Evolutionary conservation across 2,329 filamentous ascomycete species (phyloP).

Genomic region (Fusarium foetens): DNA sequence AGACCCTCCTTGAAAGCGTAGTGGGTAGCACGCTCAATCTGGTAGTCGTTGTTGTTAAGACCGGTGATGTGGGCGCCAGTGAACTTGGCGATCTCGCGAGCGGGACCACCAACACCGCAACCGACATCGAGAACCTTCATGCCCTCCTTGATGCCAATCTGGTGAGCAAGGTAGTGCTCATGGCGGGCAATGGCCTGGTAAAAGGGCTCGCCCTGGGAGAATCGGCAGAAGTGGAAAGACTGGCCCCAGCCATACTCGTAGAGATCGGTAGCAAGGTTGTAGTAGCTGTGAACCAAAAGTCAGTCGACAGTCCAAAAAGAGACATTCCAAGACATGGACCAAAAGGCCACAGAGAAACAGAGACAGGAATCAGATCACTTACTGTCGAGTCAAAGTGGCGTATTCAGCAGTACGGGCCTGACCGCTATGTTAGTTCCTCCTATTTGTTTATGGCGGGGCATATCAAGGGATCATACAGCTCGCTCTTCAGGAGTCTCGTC

Average conservation of each 20-base stretch:
- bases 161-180: slow-evolving; percentile 95
- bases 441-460: slow-evolving; percentile 29
- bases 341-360: neutral
- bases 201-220: slow-evolving; percentile 87
- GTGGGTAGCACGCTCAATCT: slow-evolving; percentile 90
- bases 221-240: slow-evolving; percentile 98
- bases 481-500: slow-evolving; percentile 86
- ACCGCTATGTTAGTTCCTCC: slow-evolving; percentile 33
- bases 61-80: slow-evolving; percentile 88
- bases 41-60: slow-evolving; percentile 99
- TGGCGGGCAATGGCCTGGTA: slow-evolving; percentile 92
- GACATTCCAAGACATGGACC: neutral
- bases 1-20: slow-evolving; percentile 87
- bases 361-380: slow-evolving; percentile 51
- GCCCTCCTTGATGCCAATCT: slow-evolving; percentile 84
- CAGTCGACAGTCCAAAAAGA: slow-evolving; percentile 18
- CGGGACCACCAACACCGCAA: slow-evolving; percentile 95
- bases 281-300: slow-evolving; percentile 71
- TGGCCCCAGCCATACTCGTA: slow-evolving; percentile 98
- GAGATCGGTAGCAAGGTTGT: slow-evolving; percentile 94
- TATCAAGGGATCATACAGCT: slow-evolving; percentile 65
- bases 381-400: slow-evolving; percentile 92
- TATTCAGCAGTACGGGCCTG: slow-evolving; percentile 87
- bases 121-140: slow-evolving; percentile 96
- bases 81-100: slow-evolving; percentile 96